These are phyloP conservation scores for Paecilomyces fulvus DNA, from an alignment of 2,329 filamentous ascomycete species.

Conservation along the genomic window DNA sequence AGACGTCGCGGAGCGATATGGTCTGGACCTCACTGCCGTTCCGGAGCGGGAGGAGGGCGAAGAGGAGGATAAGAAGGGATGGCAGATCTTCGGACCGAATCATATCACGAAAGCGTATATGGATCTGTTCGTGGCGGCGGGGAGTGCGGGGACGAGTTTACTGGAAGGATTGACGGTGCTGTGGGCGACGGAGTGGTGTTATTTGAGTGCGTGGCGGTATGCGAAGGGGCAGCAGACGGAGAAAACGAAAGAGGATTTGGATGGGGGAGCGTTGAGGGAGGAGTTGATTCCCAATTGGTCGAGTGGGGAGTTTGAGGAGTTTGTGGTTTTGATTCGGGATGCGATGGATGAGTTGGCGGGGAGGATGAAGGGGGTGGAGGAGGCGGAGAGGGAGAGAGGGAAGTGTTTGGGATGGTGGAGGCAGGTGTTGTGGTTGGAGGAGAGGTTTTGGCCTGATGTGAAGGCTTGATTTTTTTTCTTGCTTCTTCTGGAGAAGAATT, in stretches of 20 bases:
- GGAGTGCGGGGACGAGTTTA: slow-evolving; percentile 43
- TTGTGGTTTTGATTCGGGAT: slow-evolving; percentile 48
- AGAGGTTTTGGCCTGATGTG: slow-evolving; percentile 49
- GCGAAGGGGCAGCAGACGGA: slow-evolving; percentile 26
- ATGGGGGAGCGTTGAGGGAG: slow-evolving; percentile 55
- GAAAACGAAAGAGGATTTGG: slow-evolving; percentile 48
- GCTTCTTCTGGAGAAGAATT: background rate
- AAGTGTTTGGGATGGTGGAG: slow-evolving; percentile 42
- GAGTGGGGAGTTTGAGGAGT: slow-evolving; percentile 50
- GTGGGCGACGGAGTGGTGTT: slow-evolving; percentile 65
- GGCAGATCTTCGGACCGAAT: slow-evolving; percentile 22
- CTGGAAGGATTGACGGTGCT: slow-evolving; percentile 65
- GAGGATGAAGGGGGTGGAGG: slow-evolving; percentile 28
- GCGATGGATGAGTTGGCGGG: slow-evolving; percentile 49
- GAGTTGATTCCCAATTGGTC: slow-evolving; percentile 65
- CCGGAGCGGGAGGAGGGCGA: slow-evolving; percentile 10
- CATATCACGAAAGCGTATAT: slow-evolving; percentile 47
- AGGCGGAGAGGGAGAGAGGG: slow-evolving; percentile 31
- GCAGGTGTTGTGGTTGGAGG: slow-evolving; percentile 47
- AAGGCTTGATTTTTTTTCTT: background rate
- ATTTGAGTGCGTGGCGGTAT: slow-evolving; percentile 51
- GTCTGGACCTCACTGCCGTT: slow-evolving; percentile 42
- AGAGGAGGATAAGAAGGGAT: slow-evolving; percentile 2
- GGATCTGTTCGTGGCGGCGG: slow-evolving; percentile 52
- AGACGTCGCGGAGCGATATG: slow-evolving; percentile 53